phyloP scores from a whole-genome alignment of 192 early-diverging fungal genomes.

The Entomortierella lignicola region DNA sequence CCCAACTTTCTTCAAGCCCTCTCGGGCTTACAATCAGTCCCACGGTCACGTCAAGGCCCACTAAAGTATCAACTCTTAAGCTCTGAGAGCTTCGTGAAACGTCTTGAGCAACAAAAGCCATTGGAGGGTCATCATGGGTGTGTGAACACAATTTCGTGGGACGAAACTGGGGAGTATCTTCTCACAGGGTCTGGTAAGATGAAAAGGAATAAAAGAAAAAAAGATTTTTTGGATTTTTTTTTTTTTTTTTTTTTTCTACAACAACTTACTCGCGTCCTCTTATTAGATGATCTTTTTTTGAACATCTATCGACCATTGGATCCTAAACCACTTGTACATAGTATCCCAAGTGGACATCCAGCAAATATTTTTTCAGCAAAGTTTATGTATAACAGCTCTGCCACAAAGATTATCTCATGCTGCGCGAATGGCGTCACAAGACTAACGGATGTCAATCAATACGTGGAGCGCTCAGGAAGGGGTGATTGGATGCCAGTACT shows the following conservation, averaged over 20 bases:
- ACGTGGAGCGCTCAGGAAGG: conserved; percentile 15
- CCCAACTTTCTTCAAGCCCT: conserved; percentile 4
- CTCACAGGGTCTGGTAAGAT: conserved; percentile 61
- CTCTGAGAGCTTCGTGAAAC: conserved; percentile 40
- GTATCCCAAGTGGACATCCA: conserved; percentile 69
- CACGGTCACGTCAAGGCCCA: conserved; percentile 11
- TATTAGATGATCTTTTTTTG: conserved; percentile 57
- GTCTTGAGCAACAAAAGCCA: conserved; percentile 38
- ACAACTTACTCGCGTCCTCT: too few species aligned
- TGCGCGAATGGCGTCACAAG: conserved; percentile 71
- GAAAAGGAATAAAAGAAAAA: not conserved
- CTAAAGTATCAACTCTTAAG: conserved; percentile 19
- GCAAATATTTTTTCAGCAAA: conserved; percentile 84
- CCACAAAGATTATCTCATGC: conserved; percentile 68
- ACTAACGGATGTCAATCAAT: conserved; percentile 61
- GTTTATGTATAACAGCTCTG: conserved; percentile 69
- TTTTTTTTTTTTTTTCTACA: not conserved
- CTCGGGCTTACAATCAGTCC: conserved; percentile 6
- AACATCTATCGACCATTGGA: conserved; percentile 61
- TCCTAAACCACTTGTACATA: conserved; percentile 46
- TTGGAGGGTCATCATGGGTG: conserved; percentile 65
- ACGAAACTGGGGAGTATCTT: conserved; percentile 53
- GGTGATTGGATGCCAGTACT: conserved; percentile 34
- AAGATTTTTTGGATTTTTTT: not conserved
- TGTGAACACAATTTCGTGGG: conserved; percentile 66